Evolutionary conservation across 176 grass and related monocot genomes (phyloP).

Genomic region (Zea luxurians): DNA sequence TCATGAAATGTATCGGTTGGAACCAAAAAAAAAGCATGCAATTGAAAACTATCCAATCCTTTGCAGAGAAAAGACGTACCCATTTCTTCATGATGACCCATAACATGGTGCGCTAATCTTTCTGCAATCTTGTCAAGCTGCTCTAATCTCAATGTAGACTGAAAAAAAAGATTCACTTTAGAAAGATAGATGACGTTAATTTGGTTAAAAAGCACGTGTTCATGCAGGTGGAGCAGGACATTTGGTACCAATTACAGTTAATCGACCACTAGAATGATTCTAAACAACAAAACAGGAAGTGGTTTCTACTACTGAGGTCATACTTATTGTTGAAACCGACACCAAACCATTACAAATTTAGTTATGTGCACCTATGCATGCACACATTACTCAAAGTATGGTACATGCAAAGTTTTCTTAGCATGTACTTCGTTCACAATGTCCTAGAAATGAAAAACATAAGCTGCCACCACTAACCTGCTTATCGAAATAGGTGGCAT

Average conservation of each 20-base stretch:
- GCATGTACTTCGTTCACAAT: neutral
- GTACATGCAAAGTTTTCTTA: neutral
- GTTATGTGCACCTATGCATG: neutral
- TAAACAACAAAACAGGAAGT: constrained; percentile 5
- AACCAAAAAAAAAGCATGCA: neutral
- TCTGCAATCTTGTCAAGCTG: constrained; percentile 97
- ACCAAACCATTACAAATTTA: constrained; percentile 29
- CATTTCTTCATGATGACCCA: constrained; percentile 98
- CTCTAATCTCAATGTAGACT: constrained; percentile 89
- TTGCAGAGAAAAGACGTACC: constrained; percentile 51
- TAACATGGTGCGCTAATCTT: constrained; percentile 85
- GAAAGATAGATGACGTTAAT: neutral
- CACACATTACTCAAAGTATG: constrained; percentile 13
- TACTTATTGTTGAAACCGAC: neutral
- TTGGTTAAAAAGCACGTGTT: constrained; percentile 13
- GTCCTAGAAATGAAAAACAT: neutral
- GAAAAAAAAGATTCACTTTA: constrained; percentile 36
- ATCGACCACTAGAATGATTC: constrained; percentile 24
- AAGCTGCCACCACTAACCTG: constrained; percentile 56
- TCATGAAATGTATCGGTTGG: neutral
- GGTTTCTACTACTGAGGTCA: constrained; percentile 7
- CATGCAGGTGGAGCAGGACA: constrained; percentile 5
- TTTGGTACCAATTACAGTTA: constrained; percentile 17
- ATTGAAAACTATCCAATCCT: constrained; percentile 20
- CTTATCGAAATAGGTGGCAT: constrained; percentile 84